Evolutionary conservation across 2,329 filamentous ascomycete genomes (phyloP).

Genomic region (Trichophyton simii): DNA sequence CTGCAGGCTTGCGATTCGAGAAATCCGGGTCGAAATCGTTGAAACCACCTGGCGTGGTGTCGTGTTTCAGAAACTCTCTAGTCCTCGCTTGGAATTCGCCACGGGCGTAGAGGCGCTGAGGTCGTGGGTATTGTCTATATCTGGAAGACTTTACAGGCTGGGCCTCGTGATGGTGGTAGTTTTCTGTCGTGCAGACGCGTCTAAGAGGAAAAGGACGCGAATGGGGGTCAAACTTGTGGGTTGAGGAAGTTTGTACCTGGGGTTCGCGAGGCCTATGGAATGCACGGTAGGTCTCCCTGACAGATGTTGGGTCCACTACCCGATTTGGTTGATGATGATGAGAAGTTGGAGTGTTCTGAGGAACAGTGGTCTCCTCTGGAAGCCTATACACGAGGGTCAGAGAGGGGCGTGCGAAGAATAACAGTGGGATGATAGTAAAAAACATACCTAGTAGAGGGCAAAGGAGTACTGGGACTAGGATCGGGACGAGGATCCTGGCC

Average conservation of each 20-base stretch:
- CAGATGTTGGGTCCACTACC: not conserved
- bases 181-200: not conserved
- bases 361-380: not conserved
- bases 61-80: not conserved
- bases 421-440: not conserved
- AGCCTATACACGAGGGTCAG: not conserved
- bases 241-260: not conserved
- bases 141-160: not conserved
- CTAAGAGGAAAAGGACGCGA: not conserved
- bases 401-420: not conserved
- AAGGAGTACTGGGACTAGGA: not conserved
- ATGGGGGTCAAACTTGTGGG: not conserved
- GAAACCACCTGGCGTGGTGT: not conserved
- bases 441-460: not conserved
- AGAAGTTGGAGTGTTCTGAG: not conserved
- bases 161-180: not conserved
- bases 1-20: not conserved
- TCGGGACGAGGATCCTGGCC: not conserved
- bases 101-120: not conserved
- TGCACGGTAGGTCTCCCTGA: not conserved
- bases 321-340: not conserved
- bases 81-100: not conserved
- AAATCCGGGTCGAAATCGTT: conserved; percentile 1
- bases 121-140: not conserved
- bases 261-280: not conserved